Conservation (phyloP, 73 alveolate species). For the Halteria grandinella region DNA sequence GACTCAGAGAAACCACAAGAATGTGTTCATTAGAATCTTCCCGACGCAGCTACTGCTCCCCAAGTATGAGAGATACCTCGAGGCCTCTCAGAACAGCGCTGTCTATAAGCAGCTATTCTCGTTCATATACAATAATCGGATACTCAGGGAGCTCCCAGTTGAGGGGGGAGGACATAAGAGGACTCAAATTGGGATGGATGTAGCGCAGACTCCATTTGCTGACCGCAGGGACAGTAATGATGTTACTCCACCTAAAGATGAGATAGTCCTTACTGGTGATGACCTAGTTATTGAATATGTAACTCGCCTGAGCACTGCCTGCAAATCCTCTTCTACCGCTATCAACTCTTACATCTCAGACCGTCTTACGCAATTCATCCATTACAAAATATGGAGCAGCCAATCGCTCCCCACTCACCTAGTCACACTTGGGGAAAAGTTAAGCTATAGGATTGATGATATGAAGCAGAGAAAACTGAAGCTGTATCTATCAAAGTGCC, state of each 20-base stretch:
- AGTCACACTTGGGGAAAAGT: neutral
- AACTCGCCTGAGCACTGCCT: slow-evolving; percentile 6
- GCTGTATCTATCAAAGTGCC: neutral
- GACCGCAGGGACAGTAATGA: neutral
- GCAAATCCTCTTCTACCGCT: neutral
- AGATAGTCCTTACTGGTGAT: slow-evolving; percentile 63
- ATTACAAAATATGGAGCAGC: slow-evolving; percentile 30
- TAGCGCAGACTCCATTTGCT: neutral
- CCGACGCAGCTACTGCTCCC: slow-evolving; percentile 24
- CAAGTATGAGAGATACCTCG: slow-evolving; percentile 15
- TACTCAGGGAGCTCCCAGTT: no score
- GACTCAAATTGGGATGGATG: neutral
- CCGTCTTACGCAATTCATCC: neutral
- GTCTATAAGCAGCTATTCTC: neutral
- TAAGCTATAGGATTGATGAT: neutral
- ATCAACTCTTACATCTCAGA: neutral
- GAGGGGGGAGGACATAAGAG: no score
- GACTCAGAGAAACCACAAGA: neutral
- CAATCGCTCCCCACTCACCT: neutral
- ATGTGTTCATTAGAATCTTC: slow-evolving; percentile 37
- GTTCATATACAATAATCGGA: neutral
- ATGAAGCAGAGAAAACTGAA: slow-evolving; percentile 15
- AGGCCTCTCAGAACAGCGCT: neutral
- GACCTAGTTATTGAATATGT: slow-evolving; percentile 61
- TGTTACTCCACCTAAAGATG: neutral